Evolutionary conservation across 805 yeast genomes (phyloP).

Genomic region (Sugiyamaella smithiae): DNA sequence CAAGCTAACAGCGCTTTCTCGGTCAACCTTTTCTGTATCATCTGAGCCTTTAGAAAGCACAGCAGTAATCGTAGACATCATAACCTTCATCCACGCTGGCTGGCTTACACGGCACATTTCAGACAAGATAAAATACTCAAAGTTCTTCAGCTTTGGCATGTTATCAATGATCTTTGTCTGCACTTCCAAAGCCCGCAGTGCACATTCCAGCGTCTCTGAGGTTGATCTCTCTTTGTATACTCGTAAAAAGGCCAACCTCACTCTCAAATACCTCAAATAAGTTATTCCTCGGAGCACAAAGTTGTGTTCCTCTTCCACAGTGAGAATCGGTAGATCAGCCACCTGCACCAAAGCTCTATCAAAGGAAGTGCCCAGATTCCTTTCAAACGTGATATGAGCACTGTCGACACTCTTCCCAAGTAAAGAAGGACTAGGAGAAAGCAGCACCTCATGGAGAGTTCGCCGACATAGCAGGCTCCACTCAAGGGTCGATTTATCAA

Average conservation of each 20-base stretch:
- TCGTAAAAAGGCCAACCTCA: constrained; percentile 8
- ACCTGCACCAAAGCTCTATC: constrained; percentile 1
- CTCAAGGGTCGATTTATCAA: constrained; percentile 5
- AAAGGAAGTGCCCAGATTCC: not conserved
- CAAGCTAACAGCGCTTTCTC: constrained; percentile 1
- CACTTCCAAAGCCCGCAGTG: constrained; percentile 13
- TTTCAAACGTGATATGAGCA: constrained; percentile 1
- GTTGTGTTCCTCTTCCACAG: constrained; percentile 10
- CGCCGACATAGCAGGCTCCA: constrained; percentile 14
- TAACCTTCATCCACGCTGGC: constrained; percentile 13
- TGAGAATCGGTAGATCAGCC: not conserved
- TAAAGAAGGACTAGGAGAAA: constrained; percentile 9
- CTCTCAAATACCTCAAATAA: constrained; percentile 4
- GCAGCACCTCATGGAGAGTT: constrained; percentile 14
- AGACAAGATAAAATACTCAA: constrained; percentile 4
- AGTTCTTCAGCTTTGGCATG: constrained; percentile 1
- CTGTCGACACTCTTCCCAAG: not conserved
- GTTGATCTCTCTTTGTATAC: not conserved
- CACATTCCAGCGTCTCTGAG: constrained; percentile 6
- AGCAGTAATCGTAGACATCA: constrained; percentile 9
- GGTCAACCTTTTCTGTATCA: not conserved
- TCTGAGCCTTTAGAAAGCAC: constrained; percentile 4
- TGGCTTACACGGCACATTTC: constrained; percentile 7
- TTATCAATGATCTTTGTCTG: constrained; percentile 8
- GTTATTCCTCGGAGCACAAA: constrained; percentile 3